phyloP scores from a whole-genome alignment of 306 rosid genomes.

The Sindora glabra region DNA sequence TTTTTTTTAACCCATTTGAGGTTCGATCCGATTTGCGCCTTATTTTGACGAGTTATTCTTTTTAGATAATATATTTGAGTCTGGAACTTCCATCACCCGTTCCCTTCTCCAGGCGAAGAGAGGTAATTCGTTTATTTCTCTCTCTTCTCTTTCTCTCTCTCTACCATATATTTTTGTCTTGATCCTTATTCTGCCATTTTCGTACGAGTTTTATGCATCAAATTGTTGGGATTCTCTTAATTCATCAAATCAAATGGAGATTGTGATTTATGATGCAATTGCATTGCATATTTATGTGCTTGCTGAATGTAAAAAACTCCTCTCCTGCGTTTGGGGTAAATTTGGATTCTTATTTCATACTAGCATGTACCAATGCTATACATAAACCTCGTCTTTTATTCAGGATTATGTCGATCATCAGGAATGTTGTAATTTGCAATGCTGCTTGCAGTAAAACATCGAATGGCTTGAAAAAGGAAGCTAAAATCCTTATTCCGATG shows the following conservation, averaged over 20 bases:
- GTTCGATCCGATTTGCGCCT: neutral
- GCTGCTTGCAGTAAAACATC: neutral
- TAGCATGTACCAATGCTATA: neutral
- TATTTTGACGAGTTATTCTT: neutral
- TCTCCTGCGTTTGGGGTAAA: too few relatives aligned
- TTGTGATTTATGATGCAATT: neutral
- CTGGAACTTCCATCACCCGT: constrained; percentile 36
- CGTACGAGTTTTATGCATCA: neutral
- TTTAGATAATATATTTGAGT: constrained; percentile 42
- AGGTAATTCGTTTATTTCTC: constrained; percentile 24
- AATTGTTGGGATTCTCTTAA: neutral
- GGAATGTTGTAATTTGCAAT: neutral
- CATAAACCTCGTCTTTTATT: too few relatives aligned
- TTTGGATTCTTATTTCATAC: neutral
- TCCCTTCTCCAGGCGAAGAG: constrained; percentile 71
- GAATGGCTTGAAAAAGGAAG: neutral
- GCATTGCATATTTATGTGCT: neutral
- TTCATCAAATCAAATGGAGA: neutral
- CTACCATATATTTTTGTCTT: neutral
- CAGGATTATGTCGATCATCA: neutral
- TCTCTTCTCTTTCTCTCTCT: neutral
- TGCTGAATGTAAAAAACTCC: neutral
- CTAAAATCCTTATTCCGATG: too few relatives aligned
- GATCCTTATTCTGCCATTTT: neutral
- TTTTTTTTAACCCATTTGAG: neutral